Conservation (phyloP, 345 rosid species). For the Populus nigra region DNA sequence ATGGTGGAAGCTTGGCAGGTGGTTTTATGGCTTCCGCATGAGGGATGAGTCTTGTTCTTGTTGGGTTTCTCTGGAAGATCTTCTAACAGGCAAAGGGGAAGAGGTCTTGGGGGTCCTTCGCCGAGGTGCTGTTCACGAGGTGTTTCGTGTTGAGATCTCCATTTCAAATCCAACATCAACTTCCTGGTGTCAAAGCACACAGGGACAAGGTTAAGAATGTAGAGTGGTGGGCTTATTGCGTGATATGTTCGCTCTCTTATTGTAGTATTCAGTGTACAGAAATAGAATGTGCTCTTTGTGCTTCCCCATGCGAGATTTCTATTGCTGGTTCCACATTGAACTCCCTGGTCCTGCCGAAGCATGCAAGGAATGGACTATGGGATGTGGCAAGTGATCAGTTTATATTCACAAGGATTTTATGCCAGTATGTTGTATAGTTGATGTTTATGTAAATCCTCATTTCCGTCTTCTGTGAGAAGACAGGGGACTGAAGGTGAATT, state of each 20-base stretch:
- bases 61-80: constrained; percentile 44
- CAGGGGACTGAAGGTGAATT: too few relatives aligned
- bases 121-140: constrained; percentile 68
- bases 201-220: not conserved
- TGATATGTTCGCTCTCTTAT: not conserved
- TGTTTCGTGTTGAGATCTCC: constrained; percentile 57
- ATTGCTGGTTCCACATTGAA: not conserved
- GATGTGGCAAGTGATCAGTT: not conserved
- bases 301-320: not conserved
- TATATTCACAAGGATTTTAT: not conserved
- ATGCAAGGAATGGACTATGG: not conserved
- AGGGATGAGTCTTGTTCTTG: constrained; percentile 60
- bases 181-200: constrained; percentile 30
- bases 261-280: not conserved
- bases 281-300: not conserved
- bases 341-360: not conserved
- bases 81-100: constrained; percentile 39
- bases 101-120: constrained; percentile 52
- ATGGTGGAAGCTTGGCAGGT: constrained; percentile 76
- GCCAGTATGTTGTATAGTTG: not conserved
- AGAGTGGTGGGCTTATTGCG: not conserved
- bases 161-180: constrained; percentile 25
- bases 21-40: constrained; percentile 62
- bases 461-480: too few relatives aligned
- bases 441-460: not conserved